Base-by-base conservation (phyloP, 192 early-diverging fungal species). In the Mortierella alpina region DNA sequence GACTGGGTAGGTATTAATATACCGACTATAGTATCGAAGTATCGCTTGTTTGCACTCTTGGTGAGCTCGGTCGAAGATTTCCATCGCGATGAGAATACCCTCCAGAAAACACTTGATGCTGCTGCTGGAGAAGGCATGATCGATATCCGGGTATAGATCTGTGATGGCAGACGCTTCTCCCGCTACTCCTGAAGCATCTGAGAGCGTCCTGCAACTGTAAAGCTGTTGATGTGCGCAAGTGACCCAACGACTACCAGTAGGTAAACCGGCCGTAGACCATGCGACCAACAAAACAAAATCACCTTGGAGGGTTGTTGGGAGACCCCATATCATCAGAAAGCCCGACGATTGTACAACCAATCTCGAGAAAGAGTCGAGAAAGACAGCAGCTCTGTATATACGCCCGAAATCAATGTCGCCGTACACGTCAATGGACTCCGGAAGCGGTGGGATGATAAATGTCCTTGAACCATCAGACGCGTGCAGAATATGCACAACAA, bases 111-210 rank as follows among this genome's bases (percentile, higher is more conserved):
- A 31, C 31, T 31, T 3, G 1, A 31, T 3, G 31, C 31, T 31
- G 31, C 31, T 31, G 31, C 1, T 31, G 31, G 31, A 31, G 31
- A 31, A 31, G 31, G 31, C 31, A 31, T 41, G 58, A 15, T 59
- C 58, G 58, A 59, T 56, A n/a, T 18, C 7, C 58, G 12, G 31
- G 58, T 41, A 59, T 59, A 59, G 39, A 59, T 41, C 58, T 18
- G 58, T 18, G 10, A 9, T 22, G 42, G 17, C 58, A 40, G 39
- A 31, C 42, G 39, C 58, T 59, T 41, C 6, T 31, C 58, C 58
- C 39, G 39, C 15, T 59, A 59, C 7, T 59, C 14, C 31, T 59
- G 58, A 1, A 41, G 2, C 7, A 1, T 56, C 55, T 18, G 13
- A 12, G 4, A 31, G 6, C 8, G 22, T 9, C 11, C 7, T 7